Evolutionary conservation across 139 green algal genomes (phyloP), one percentile per base, ranked within the genome.

Genomic region (Bryopsis sp.): DNA sequence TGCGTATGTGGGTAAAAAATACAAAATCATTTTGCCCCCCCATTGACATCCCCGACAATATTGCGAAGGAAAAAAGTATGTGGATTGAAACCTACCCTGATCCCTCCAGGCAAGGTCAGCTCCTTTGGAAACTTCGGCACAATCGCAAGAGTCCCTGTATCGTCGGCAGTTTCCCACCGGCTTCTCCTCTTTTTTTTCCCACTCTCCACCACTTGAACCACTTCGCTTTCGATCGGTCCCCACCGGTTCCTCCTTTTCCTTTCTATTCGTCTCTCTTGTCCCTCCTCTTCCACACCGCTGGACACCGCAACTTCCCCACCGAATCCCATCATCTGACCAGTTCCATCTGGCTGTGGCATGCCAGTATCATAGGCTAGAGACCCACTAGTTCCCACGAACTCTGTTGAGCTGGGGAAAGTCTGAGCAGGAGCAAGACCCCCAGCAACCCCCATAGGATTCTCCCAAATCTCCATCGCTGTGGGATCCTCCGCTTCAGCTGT

Each of bases 161-260:
- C 24, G 33, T 48, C 32, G 37, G 26, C 26, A 4, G 28, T 58
- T 64, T 80, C 80, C 75, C 72, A 87, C n/a, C 81, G 73, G 48
- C 61, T 80, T 6, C 71, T 62, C 33, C 74, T 39, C 46, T 66
- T 76, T 58, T 78, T 79, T 33, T 77, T 78, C 71, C 79, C 83
- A 0, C 39, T 37, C 47, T 76, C 71, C 15, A 60, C 39, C 3
- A n/a, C 61, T 6, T 37, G 48, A 8, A 26, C 32, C 28, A 57
- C 61, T 70, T 69, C 72, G 11, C 6, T 22, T 47, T 67, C 59
- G 7, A 47, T 19, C 43, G 43, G 43, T 26, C 43, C 43, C 43
- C 43, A 54, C 43, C 43, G 11, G 43, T 54, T 54, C 43, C 43
- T 54, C 43, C 19, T 54, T 19, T 19, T 54, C 43, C 43, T 54